Conservation (phyloP, 305 asterid genomes). For the Solanum hybrid region DNA sequence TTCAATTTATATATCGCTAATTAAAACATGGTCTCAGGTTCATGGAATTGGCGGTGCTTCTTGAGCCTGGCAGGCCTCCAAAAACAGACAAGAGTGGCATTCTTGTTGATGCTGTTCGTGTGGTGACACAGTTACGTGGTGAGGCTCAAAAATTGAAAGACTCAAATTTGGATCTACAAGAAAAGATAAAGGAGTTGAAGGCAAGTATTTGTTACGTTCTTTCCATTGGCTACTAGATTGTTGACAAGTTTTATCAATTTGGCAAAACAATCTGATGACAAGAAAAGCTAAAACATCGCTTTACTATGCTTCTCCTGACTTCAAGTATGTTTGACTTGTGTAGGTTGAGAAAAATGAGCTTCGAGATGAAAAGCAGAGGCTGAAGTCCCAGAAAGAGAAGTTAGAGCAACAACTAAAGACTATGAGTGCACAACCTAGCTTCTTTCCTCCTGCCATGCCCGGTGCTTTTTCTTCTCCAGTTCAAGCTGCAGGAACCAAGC, state of each 20-base stretch:
- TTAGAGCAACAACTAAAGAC: constrained; percentile 80
- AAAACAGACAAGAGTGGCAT: constrained; percentile 84
- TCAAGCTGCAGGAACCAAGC: constrained; percentile 63
- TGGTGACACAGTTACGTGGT: constrained; percentile 65
- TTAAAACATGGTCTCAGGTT: constrained; percentile 31
- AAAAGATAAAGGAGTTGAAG: constrained; percentile 83
- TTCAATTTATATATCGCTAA: background rate
- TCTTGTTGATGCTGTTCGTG: constrained; percentile 78
- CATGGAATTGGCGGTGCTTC: constrained; percentile 70
- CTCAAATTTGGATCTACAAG: constrained; percentile 59
- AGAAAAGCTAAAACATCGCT: background rate
- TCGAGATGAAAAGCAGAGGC: constrained; percentile 90
- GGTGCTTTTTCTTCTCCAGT: constrained; percentile 54
- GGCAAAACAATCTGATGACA: background rate
- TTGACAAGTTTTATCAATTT: background rate
- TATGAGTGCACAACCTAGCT: constrained; percentile 45
- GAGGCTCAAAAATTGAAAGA: constrained; percentile 79
- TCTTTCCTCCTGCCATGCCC: constrained; percentile 47
- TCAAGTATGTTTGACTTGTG: background rate
- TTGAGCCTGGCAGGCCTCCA: constrained; percentile 91
- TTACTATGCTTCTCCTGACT: background rate
- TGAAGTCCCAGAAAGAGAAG: constrained; percentile 81
- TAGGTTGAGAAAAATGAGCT: constrained; percentile 88
- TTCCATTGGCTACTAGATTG: background rate
- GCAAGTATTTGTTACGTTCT: constrained; percentile 19